Percentiles rank a stretch among this genome's conserved stretches.
These are phyloP conservation scores for Aspergillus tamarii DNA, from an alignment of 2,329 filamentous ascomycete genomes.

Conservation along the genomic window DNA sequence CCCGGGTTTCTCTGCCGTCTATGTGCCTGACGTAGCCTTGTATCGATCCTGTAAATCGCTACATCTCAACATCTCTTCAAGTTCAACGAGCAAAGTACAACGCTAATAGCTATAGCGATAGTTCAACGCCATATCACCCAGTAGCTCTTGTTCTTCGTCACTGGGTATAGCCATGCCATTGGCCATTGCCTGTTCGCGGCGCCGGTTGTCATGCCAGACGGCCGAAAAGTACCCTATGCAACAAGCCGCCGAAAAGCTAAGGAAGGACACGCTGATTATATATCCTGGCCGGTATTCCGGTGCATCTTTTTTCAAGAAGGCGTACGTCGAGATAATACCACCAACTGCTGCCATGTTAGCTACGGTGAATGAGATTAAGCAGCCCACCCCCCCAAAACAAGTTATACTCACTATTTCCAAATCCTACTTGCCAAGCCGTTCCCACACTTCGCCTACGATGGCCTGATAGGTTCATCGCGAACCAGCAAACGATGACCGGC, in stretches of 20 bases:
- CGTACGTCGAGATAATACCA: constrained; percentile 75
- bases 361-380: neutral
- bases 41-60: neutral
- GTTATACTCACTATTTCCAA: constrained; percentile 62
- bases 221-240: constrained; percentile 44
- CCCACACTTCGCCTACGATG: constrained; percentile 73
- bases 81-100: neutral
- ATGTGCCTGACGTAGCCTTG: neutral
- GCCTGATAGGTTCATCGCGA: constrained; percentile 76
- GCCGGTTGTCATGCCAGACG: constrained; percentile 44
- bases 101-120: constrained; percentile 45
- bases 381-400: no score
- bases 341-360: constrained; percentile 54
- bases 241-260: constrained; percentile 64
- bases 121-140: constrained; percentile 47
- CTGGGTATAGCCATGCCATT: constrained; percentile 24
- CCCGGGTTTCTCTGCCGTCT: neutral
- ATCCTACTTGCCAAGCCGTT: constrained; percentile 75
- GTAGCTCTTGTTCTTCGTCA: constrained; percentile 35
- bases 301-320: constrained; percentile 68
- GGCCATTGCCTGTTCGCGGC: constrained; percentile 36
- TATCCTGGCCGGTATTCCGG: constrained; percentile 74
- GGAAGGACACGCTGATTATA: constrained; percentile 74
- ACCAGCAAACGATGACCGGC: constrained; percentile 85
- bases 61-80: neutral